These are phyloP conservation scores for Periconia digitata DNA, from an alignment of 2,329 filamentous ascomycete genomes.

Conservation along the genomic window DNA sequence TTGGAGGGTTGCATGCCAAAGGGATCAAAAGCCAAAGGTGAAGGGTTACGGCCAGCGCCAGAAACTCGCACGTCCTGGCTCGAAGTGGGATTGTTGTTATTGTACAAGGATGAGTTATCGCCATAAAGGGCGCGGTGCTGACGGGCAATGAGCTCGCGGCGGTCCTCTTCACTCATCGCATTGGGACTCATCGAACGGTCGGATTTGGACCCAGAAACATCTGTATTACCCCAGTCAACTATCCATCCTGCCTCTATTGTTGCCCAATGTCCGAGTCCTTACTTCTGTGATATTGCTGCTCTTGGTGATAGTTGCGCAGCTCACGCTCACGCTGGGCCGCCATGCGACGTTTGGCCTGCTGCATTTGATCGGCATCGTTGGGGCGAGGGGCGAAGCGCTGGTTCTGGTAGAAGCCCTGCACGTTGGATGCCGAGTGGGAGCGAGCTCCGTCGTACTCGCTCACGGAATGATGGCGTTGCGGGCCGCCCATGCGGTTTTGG, in stretches of 20 bases:
- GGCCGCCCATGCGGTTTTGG: conserved; percentile 65
- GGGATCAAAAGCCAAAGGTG: conserved; percentile 77
- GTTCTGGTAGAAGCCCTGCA: conserved; percentile 91
- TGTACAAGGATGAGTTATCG: conserved; percentile 67
- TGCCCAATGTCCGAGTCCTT: conserved; percentile 78
- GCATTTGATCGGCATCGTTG: conserved; percentile 96
- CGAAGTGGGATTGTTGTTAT: conserved; percentile 64
- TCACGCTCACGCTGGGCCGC: conserved; percentile 98
- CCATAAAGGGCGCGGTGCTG: conserved; percentile 95
- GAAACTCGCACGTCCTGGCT: conserved; percentile 66
- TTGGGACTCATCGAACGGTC: conserved; percentile 83
- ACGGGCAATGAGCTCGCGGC: conserved; percentile 91
- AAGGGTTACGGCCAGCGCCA: conserved; percentile 68
- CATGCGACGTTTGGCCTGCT: conserved; percentile 99
- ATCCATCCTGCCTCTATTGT: conserved; percentile 49
- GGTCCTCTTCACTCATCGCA: conserved; percentile 91
- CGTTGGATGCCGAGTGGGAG: conserved; percentile 72
- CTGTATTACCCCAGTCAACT: conserved; percentile 64
- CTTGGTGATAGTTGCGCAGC: conserved; percentile 98
- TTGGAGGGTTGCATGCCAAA: conserved; percentile 58
- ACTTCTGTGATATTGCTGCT: conserved; percentile 99
- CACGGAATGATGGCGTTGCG: conserved; percentile 78
- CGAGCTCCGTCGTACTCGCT: conserved; percentile 80
- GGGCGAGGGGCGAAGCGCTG: conserved; percentile 87
- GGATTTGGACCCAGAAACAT: conserved; percentile 75